A percentile compares a stretch with the other conserved stretches of the same genome.
Evolutionary conservation across 345 rosid species (phyloP).

Genomic region (Salix arbutifolia): DNA sequence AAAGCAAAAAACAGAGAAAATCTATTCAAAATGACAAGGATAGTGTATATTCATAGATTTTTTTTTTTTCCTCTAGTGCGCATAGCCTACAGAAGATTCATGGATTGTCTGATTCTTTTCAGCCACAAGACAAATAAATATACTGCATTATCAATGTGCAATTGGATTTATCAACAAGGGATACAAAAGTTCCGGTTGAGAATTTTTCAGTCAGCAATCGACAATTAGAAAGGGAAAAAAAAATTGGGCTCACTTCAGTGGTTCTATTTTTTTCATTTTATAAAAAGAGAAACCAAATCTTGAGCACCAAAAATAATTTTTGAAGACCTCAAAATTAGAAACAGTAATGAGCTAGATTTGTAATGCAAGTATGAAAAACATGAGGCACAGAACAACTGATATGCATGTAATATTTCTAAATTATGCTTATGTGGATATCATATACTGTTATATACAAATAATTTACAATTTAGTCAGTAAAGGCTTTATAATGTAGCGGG

Average conservation of each 20-base stretch:
- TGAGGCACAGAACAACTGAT: background rate
- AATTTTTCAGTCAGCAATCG: background rate
- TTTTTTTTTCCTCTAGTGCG: background rate
- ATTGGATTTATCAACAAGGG: background rate
- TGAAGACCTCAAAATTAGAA: too few relatives aligned
- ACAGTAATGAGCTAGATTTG: background rate
- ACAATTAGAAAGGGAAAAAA: background rate
- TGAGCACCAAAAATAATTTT: background rate
- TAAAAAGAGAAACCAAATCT: background rate
- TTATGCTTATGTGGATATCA: background rate
- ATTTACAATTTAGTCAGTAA: background rate
- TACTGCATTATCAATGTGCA: background rate
- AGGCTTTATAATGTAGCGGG: constrained; percentile 23
- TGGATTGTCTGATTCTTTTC: background rate
- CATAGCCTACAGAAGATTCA: background rate
- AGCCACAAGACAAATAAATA: background rate
- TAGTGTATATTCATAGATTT: background rate
- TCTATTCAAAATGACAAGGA: background rate
- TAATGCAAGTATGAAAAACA: too few relatives aligned
- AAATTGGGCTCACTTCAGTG: background rate
- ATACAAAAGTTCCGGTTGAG: background rate
- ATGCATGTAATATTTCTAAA: background rate
- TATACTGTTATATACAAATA: background rate
- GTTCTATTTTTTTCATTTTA: background rate
- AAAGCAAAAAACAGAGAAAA: too few relatives aligned